A percentile compares a stretch with the other conserved stretches of the same genome.
Conservation (phyloP, 257 asterid species). For the Solanum arcanum region DNA sequence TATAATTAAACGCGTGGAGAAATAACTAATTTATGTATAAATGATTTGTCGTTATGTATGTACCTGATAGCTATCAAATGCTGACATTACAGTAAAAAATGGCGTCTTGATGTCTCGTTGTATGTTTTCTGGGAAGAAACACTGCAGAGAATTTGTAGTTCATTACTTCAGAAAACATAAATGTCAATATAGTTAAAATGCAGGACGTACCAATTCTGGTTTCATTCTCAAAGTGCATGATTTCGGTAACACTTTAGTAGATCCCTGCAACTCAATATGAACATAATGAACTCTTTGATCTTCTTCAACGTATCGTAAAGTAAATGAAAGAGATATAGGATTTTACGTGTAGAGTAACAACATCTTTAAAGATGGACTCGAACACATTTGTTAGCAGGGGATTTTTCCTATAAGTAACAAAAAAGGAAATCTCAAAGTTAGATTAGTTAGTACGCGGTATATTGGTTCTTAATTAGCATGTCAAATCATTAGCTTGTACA, state of each 20-base stretch:
- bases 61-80: conserved; percentile 2
- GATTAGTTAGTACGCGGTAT: not conserved
- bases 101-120: not conserved
- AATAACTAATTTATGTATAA: not conserved
- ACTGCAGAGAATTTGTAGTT: not conserved
- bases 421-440: not conserved
- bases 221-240: not conserved
- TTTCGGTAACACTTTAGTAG: not conserved
- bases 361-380: not conserved
- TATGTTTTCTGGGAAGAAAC: not conserved
- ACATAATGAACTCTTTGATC: too few species aligned
- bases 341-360: not conserved
- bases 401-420: not conserved
- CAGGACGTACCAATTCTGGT: not conserved
- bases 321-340: not conserved
- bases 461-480: not conserved
- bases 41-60: not conserved
- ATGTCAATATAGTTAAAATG: not conserved
- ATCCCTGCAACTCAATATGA: not conserved
- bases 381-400: not conserved
- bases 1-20: not conserved
- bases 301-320: not conserved
- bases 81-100: not conserved
- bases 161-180: not conserved
- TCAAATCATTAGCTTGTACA: not conserved